Base-by-base conservation (phyloP, 257 asterid species). In the Solanum appendiculatum region DNA sequence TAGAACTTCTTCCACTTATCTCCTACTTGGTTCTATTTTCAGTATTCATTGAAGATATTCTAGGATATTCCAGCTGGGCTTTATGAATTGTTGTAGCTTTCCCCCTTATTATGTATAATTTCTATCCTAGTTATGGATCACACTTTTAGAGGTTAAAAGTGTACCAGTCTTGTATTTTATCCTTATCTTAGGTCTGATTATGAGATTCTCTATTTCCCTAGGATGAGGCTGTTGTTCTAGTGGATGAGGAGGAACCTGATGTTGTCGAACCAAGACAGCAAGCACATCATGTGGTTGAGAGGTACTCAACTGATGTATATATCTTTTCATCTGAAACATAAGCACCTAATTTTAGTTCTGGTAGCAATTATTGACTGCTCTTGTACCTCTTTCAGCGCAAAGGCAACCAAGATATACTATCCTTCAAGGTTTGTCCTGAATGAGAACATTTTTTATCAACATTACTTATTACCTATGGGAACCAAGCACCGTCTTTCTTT, bases 171-270 rank as follows among this genome's bases (percentile, higher is more conserved):
- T 80, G 85, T 29, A 80, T 46, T 80, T 74, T 46, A 46, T 46
- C 85, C 16, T 48, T 29, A 29, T 78, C 27, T 40, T 7, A 18
- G 83, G 33, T 77, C 60, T 78, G 27, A 78, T 48, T 80, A 78
- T 80, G 85, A 29, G 66, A 31, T 80, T 80, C 66, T 80, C 23
- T 80, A 46, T 80, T 29, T 80, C 58, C 85, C 29, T 7, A 86
- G 87, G 84, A 40, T 16, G 83, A 86, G 84, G 85, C 92, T 88
- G 93, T 93, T 91, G 98, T 97, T 88, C 90, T 97, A 87, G 90
- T 92, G 37, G 98, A 95, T 86, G 98, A 93, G 92, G 98, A 94
- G 89, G 98, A 95, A 81, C 91, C 85, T 84, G 98, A 93, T 88
- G 92, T 85, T 84, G 88, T 60, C 42, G 94, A 91, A 74, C 86